Conservation (phyloP, 2,329 filamentous ascomycete genomes). For the Aspergillus sp. region DNA sequence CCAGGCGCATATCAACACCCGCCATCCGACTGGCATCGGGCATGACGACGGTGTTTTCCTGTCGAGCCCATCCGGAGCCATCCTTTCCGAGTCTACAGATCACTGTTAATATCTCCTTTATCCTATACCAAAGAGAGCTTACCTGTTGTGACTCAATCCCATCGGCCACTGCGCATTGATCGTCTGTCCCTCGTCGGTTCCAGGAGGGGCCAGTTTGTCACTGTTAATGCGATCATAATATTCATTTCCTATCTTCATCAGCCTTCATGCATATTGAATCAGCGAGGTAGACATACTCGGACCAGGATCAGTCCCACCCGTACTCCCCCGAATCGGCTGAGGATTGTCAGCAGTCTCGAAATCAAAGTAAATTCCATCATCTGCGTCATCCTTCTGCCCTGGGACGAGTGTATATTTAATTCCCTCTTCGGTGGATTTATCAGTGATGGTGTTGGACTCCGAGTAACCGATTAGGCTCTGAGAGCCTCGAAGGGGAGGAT, state of each 20-base stretch:
- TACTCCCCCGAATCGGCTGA: conserved; percentile 51
- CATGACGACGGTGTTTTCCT: conserved; percentile 50
- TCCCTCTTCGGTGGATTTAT: conserved; percentile 28
- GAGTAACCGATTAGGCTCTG: conserved; percentile 36
- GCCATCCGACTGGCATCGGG: conserved; percentile 50
- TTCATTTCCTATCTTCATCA: conserved; percentile 33
- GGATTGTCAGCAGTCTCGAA: conserved; percentile 50
- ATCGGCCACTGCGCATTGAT: conserved; percentile 51
- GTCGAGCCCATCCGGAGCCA: conserved; percentile 50
- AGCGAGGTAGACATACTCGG: conserved; percentile 37
- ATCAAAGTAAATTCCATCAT: conserved; percentile 51
- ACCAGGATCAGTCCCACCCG: conserved; percentile 50
- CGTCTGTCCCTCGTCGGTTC: conserved; percentile 42
- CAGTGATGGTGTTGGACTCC: conserved; percentile 28
- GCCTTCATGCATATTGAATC: no score
- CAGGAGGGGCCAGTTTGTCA: conserved; percentile 51
- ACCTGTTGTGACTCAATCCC: conserved; percentile 46
- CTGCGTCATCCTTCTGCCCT: conserved; percentile 47
- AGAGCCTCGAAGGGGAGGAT: conserved; percentile 25
- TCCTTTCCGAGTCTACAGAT: conserved; percentile 35
- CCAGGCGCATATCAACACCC: conserved; percentile 56
- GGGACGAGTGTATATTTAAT: conserved; percentile 41
- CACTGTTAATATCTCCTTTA: neutral
- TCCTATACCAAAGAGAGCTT: neutral
- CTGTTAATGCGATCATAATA: conserved; percentile 52